Evolutionary conservation across 345 rosid species (phyloP).

Genomic region (Trapa incisa): DNA sequence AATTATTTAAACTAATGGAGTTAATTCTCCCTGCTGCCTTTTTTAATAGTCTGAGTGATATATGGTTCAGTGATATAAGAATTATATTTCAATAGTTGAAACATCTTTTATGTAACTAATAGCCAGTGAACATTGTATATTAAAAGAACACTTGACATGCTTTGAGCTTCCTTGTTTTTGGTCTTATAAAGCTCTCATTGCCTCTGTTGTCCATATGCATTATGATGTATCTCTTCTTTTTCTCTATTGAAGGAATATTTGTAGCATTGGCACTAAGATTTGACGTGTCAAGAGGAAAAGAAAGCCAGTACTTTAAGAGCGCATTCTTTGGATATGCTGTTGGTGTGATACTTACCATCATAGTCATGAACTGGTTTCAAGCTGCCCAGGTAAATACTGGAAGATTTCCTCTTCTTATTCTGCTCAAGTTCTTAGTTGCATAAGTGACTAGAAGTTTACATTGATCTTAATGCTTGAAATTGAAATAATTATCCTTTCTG

Average conservation of each 20-base stretch:
- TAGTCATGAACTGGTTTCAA: constrained; percentile 99
- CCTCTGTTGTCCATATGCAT: neutral
- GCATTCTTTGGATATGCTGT: constrained; percentile 72
- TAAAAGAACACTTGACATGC: neutral
- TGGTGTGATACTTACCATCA: constrained; percentile 74
- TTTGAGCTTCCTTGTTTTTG: too few species aligned
- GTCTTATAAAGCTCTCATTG: neutral
- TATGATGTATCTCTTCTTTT: neutral
- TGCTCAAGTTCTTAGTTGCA: neutral
- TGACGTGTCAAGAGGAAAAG: constrained; percentile 83
- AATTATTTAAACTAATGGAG: neutral
- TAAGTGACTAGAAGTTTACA: too few species aligned
- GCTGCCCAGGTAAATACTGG: constrained; percentile 70
- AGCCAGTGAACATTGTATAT: neutral
- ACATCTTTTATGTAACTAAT: neutral
- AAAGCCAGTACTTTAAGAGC: constrained; percentile 84
- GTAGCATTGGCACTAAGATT: constrained; percentile 91
- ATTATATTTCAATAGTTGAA: neutral
- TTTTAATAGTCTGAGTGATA: neutral
- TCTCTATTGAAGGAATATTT: constrained; percentile 57
- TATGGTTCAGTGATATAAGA: neutral
- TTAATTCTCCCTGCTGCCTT: neutral
- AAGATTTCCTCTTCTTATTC: neutral
- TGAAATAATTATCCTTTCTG: neutral
- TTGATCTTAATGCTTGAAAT: neutral